These are phyloP conservation scores for Hypoxylon sp. DNA, from an alignment of 2,329 filamentous ascomycete genomes.

Conservation along the genomic window DNA sequence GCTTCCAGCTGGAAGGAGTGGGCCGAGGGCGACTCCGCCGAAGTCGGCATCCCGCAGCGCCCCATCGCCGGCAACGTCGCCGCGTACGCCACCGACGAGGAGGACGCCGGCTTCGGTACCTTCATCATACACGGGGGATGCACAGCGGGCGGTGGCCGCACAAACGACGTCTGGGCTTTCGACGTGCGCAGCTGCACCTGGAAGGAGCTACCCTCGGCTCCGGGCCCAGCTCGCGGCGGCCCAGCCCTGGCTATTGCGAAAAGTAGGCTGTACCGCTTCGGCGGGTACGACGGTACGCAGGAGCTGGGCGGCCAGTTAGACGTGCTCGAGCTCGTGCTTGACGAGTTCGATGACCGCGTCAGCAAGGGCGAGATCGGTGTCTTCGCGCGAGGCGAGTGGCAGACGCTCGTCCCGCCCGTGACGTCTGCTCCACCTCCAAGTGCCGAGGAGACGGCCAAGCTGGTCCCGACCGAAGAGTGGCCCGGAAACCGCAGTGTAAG, in stretches of 20 bases:
- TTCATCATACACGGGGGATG: conserved; percentile 85
- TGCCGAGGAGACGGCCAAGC: conserved; percentile 45
- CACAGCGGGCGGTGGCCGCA: conserved; percentile 72
- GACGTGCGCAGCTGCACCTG: conserved; percentile 75
- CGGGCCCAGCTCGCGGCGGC: conserved; percentile 76
- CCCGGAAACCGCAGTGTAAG: conserved; percentile 69
- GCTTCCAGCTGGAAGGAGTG: conserved; percentile 68
- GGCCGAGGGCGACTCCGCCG: conserved; percentile 68
- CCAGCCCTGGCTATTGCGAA: conserved; percentile 75
- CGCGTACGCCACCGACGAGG: conserved; percentile 71
- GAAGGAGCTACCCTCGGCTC: conserved; percentile 77
- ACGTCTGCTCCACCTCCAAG: conserved; percentile 47
- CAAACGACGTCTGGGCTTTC: conserved; percentile 83
- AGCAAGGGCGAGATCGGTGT: conserved; percentile 66
- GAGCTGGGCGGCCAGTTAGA: conserved; percentile 82
- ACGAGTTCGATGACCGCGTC: conserved; percentile 67
- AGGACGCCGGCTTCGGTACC: conserved; percentile 74
- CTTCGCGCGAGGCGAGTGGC: conserved; percentile 67
- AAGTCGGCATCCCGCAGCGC: conserved; percentile 71
- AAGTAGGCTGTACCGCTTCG: conserved; percentile 81
- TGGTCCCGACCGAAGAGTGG: conserved; percentile 56
- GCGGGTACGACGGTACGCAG: conserved; percentile 79
- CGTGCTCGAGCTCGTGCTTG: conserved; percentile 71
- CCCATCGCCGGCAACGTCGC: conserved; percentile 72
- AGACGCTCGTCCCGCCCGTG: conserved; percentile 62